Base-by-base conservation (phyloP, 1,139 yeast genomes). In the Yamadazyma dushanensis region DNA sequence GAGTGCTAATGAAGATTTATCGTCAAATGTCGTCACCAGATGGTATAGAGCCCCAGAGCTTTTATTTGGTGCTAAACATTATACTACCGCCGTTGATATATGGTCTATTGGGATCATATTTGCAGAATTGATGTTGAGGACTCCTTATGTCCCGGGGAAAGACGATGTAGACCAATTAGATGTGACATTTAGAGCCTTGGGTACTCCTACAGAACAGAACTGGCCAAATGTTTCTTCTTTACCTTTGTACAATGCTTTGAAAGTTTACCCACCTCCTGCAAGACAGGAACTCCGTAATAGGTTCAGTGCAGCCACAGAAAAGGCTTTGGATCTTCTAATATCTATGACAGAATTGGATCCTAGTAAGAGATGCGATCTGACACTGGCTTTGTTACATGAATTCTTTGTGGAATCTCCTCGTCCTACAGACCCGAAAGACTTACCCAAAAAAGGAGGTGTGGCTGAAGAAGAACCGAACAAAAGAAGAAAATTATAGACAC, bases 41-140 rank as follows among this genome's bases (percentile, higher is more conserved):
- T 92, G 98, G 98, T 92, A 92, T 61, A 67, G 97, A 37, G 95
- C 97, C 0, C 98, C 98, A 0, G 98, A 92, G 52, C 66, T 92
- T 34, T 63, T 92, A 26, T 83, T 90, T 55, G 96, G 96, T 0
- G 90, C 97, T 1, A 76, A 80, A 36, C 95, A 88, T 55, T 92
- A 92, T 53, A 85, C 96, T 0, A 80, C 78, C 2, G 96, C 95
- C 0, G 78, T 92, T 3, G 98, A 92, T 59, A 70, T 88, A 3
- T 92, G 98, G 98, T 86, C 96, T 0, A 81, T 89, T 14, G 98
- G 98, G 1, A 78, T 87, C 5, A 90, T 92, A n/a, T 90, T 89
- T 66, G 97, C 97, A 0, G 98, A 92, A 53, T 66, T 92, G 49
- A 89, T 92, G 97, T 68, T 92, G 47, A 72, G 99, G 53, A 87